phyloP scores from a whole-genome alignment of 805 yeast species.

The Isabelozyma pseudorhagii region DNA sequence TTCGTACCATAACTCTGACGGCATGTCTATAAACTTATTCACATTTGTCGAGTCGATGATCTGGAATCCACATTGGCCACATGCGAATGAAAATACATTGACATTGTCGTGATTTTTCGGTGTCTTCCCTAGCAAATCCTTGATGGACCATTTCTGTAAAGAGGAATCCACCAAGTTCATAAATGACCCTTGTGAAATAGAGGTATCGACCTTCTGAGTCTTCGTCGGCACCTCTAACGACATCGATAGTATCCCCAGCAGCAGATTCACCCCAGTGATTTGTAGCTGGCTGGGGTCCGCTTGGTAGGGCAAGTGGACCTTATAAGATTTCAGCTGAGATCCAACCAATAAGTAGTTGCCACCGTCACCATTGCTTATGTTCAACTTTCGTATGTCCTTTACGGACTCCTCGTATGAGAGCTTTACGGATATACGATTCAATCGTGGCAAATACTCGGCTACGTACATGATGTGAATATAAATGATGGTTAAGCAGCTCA shows the following conservation, averaged over 20 bases:
- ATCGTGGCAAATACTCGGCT: constrained; percentile 14
- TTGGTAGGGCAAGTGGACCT: neutral
- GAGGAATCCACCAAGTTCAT: constrained; percentile 6
- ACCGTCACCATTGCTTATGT: neutral
- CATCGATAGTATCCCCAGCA: neutral
- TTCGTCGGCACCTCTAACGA: neutral
- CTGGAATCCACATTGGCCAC: constrained; percentile 22
- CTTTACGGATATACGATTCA: constrained; percentile 12
- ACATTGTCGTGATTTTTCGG: constrained; percentile 16
- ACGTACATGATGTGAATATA: neutral
- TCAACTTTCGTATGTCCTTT: neutral
- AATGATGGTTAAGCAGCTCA: neutral
- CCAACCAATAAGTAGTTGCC: neutral
- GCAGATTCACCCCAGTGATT: neutral
- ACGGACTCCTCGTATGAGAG: constrained; percentile 7
- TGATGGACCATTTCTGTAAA: constrained; percentile 40
- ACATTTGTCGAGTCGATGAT: constrained; percentile 30
- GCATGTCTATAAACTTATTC: constrained; percentile 57
- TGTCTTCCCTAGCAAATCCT: constrained; percentile 33
- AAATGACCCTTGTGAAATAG: constrained; percentile 4
- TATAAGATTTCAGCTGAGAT: neutral
- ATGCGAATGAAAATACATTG: constrained; percentile 27
- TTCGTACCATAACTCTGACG: constrained; percentile 92
- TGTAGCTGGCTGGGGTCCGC: neutral
- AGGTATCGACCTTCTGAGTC: neutral